Base-by-base conservation (phyloP, 2,329 filamentous ascomycete genomes). In the Aspergillus sp. region DNA sequence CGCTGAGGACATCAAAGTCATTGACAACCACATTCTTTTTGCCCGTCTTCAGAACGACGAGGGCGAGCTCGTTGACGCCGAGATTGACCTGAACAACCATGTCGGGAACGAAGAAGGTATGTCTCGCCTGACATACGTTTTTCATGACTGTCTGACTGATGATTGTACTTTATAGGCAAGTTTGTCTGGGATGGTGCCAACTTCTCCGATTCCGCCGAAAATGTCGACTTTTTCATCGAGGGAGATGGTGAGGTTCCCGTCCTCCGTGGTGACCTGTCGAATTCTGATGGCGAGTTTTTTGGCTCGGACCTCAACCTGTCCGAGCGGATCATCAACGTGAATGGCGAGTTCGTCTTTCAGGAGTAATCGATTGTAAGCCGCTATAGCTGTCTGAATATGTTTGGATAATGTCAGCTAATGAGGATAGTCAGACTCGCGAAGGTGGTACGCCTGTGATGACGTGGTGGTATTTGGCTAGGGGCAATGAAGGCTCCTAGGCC, bases 21-120 rank as follows among this genome's bases (percentile, higher is more conserved):
- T 47, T 28, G 47, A 48, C 11, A 30, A 33, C 35, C 44, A 49
- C 28, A 10, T 36, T 38, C 45, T 56, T 31, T 3, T 40, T 11
- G 53, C 50, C n/a, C 9, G 32, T 3, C 50, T 56, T 12, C 12
- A n/a, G 10, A 27, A 38, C 5, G 39, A 29, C 4, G 28, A 45
- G 4, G 53, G 46, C 6, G 41, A 50, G 2, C n/a, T 38, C 4
- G 29, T 26, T 1, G 37, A 50, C 1, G 34, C 52, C 3, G 6
- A 5, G 2, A 45, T 56, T 19, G 44, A 56, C 33, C 48, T 56
- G 6, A n/a, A 56, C 37, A 5, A 46, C 0, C 30, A 38, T 12
- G 33, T 56, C 11, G 53, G 53, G 27, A 56, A 56, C 31, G 19
- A 44, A 9, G 11, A 54, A 9, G 53, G 53, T 56, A 45, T 6